A percentile compares a stretch with the other conserved stretches of the same genome.
Evolutionary conservation across 2,329 filamentous ascomycete species (phyloP).

Genomic region (Dothiorella sarmentorum): DNA sequence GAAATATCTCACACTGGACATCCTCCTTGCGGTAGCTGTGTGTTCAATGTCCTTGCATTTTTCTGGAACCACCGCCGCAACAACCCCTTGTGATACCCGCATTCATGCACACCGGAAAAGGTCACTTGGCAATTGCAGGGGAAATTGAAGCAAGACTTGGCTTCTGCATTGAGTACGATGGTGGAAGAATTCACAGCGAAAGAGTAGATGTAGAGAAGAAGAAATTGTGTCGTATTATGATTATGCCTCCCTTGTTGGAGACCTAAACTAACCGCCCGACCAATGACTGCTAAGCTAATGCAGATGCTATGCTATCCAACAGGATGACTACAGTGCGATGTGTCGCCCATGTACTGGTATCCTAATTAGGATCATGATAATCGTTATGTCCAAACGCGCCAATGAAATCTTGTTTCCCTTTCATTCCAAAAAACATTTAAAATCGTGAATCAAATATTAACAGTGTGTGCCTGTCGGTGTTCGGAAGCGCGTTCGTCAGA

Average conservation of each 20-base stretch:
- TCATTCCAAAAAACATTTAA: neutral
- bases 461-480: neutral
- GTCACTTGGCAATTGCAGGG: no score
- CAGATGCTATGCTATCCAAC: conserved; percentile 6
- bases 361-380: conserved; percentile 1
- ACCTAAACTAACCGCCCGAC: neutral
- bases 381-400: neutral
- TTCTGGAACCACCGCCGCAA: no score
- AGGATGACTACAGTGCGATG: neutral
- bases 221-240: neutral
- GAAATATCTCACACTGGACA: no score
- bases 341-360: neutral
- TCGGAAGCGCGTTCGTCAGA: neutral
- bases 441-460: conserved; percentile 2
- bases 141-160: no score
- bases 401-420: neutral
- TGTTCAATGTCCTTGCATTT: no score
- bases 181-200: no score
- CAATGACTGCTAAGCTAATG: neutral
- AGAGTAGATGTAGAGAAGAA: neutral
- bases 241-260: neutral
- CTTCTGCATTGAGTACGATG: no score
- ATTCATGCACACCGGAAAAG: no score
- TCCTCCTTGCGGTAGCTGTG: no score
- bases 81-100: no score